phyloP scores from a whole-genome alignment of 2,329 filamentous ascomycete genomes.

The Chlorencoelia australis region DNA sequence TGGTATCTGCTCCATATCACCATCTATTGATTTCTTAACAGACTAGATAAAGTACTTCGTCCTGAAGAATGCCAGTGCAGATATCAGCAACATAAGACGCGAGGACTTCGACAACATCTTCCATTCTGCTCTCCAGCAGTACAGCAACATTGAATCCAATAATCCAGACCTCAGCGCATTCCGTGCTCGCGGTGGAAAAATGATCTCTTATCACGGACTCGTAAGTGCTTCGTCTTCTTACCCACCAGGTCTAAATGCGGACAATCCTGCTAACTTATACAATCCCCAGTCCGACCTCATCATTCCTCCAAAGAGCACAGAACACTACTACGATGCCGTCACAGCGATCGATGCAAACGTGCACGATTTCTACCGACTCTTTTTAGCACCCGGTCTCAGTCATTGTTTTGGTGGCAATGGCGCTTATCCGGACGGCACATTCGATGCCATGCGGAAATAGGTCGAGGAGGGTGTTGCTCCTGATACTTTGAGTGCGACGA shows the following conservation, averaged over 20 bases:
- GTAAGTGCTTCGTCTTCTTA: no score
- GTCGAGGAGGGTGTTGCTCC: background rate
- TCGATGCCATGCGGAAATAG: background rate
- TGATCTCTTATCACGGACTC: constrained; percentile 12
- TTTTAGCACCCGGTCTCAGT: background rate
- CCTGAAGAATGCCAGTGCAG: no score
- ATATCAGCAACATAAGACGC: no score
- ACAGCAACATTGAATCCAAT: no score
- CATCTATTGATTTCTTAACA: no score
- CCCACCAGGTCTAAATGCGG: no score
- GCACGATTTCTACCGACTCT: constrained; percentile 1
- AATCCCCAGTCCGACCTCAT: constrained; percentile 21
- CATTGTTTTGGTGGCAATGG: background rate
- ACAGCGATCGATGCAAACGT: background rate
- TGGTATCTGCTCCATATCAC: no score
- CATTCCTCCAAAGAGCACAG: constrained; percentile 28
- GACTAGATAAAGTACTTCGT: no score
- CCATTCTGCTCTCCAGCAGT: no score
- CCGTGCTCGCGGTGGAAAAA: constrained; percentile 7
- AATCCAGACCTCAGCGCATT: constrained; percentile 9
- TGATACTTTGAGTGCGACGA: no score
- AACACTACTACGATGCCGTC: constrained; percentile 20
- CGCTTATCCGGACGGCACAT: background rate
- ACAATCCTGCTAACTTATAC: no score
- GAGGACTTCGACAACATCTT: no score